These are phyloP conservation scores for Flaveria robusta DNA, from an alignment of 129 eudicot genomes.

Conservation along the genomic window DNA sequence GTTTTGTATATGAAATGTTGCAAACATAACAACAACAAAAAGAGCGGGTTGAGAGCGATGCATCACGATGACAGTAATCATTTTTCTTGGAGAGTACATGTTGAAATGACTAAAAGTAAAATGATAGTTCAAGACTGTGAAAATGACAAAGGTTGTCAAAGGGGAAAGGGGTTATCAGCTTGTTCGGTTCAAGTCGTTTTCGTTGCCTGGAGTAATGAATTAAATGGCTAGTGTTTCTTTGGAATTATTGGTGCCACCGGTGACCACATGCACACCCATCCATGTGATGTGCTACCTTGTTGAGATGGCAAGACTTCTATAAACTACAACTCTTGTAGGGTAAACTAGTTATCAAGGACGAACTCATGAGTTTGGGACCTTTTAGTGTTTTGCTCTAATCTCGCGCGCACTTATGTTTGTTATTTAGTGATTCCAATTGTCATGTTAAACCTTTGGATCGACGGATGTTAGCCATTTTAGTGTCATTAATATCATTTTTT, in stretches of 20 bases:
- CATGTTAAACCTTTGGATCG: not conserved
- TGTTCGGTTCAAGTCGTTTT: conserved; percentile 3
- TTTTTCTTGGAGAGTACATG: not conserved
- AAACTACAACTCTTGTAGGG: not conserved
- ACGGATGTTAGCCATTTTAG: no score
- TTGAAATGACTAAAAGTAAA: conserved; percentile 11
- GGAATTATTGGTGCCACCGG: conserved; percentile 9
- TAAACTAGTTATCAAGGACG: not conserved
- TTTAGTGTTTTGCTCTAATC: not conserved
- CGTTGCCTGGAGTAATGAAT: conserved; percentile 13
- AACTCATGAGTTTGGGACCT: not conserved
- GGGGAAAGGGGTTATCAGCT: conserved; percentile 30
- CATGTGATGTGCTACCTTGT: conserved; percentile 12
- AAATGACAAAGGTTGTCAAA: conserved; percentile 35
- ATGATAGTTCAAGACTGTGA: conserved; percentile 14
- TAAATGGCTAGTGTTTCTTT: conserved; percentile 8
- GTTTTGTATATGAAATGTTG: not conserved
- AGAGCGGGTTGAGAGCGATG: not conserved
- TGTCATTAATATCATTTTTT: no score
- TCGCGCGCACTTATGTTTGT: not conserved
- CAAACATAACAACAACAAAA: not conserved
- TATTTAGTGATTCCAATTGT: not conserved
- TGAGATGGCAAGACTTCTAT: conserved; percentile 3
- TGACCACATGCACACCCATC: conserved; percentile 18
- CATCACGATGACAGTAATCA: conserved; percentile 6